A percentile compares a stretch with the other conserved stretches of the same genome.
Evolutionary conservation across 1,284 basidiomycete species (phyloP).

Genomic region (Puccinia brachypodii): DNA sequence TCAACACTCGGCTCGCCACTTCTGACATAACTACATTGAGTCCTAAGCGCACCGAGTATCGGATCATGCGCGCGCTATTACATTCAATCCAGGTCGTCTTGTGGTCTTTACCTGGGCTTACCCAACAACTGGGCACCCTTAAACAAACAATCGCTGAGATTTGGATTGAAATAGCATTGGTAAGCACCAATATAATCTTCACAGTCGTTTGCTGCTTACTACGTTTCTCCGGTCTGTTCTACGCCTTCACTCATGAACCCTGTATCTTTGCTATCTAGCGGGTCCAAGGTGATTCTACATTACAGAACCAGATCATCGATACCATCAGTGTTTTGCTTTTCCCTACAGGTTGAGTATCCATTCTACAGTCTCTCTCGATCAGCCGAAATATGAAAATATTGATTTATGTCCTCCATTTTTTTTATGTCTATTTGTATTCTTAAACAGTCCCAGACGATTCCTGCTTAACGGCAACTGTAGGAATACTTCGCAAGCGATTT

Average conservation of each 20-base stretch:
- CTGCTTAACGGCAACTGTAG: slow-evolving; percentile 25
- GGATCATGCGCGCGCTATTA: slow-evolving; percentile 35
- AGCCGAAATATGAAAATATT: background rate
- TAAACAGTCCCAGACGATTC: slow-evolving; percentile 44
- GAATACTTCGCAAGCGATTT: slow-evolving; percentile 37
- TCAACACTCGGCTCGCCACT: slow-evolving; percentile 16
- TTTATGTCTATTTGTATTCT: background rate
- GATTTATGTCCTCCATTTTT: background rate
- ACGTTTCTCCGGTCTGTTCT: background rate
- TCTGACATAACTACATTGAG: background rate
- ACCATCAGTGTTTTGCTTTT: slow-evolving; percentile 45
- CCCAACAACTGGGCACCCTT: slow-evolving; percentile 31
- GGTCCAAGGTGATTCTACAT: slow-evolving; percentile 32
- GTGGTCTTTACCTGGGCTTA: slow-evolving; percentile 41
- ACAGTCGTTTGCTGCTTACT: background rate
- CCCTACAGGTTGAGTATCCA: slow-evolving; percentile 33
- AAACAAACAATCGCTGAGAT: slow-evolving; percentile 43
- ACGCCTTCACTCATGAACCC: background rate
- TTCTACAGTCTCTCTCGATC: background rate
- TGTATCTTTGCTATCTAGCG: background rate
- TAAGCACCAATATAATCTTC: background rate
- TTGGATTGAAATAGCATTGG: slow-evolving; percentile 44
- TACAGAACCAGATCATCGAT: slow-evolving; percentile 46
- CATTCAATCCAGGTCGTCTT: slow-evolving; percentile 45
- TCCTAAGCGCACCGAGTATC: slow-evolving; percentile 17